phyloP scores from a whole-genome alignment of 2,329 filamentous ascomycete genomes.

The Endothia cerciana region DNA sequence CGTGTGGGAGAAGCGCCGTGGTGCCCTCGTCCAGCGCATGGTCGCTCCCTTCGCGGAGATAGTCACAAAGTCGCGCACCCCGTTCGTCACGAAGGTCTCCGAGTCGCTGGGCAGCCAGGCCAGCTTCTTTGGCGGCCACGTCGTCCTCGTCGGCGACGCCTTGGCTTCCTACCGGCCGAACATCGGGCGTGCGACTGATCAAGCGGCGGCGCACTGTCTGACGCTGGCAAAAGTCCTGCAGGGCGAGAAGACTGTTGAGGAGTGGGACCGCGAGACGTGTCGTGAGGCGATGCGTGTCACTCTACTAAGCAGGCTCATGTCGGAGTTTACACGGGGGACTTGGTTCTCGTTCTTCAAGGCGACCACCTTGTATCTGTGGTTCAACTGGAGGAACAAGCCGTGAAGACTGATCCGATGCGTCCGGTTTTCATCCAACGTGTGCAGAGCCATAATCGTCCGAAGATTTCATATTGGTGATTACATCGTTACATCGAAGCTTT shows the following conservation, averaged over 20 bases:
- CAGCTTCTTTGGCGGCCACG: conserved; percentile 44
- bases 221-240: conserved; percentile 43
- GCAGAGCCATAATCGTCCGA: too few relatives aligned
- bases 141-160: conserved; percentile 52
- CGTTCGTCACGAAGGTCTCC: conserved; percentile 50
- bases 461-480: too few relatives aligned
- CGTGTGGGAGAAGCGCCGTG: conserved; percentile 42
- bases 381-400: conserved; percentile 6
- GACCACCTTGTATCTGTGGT: conserved; percentile 2
- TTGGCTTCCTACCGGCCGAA: conserved; percentile 51
- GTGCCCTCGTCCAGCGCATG: conserved; percentile 30
- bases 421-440: neutral
- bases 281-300: conserved; percentile 26
- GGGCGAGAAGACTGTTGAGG: conserved; percentile 39
- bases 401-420: neutral
- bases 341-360: conserved; percentile 25
- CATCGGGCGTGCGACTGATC: conserved; percentile 49
- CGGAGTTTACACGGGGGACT: conserved; percentile 21
- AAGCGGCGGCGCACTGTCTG: conserved; percentile 50
- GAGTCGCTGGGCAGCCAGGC: conserved; percentile 45
- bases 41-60: conserved; percentile 47
- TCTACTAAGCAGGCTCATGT: conserved; percentile 30
- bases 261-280: conserved; percentile 39
- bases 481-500: too few relatives aligned
- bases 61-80: conserved; percentile 43